Percentiles rank a stretch among this genome's conserved stretches.
These are phyloP conservation scores for Schizochytrium sp. DNA, from an alignment of 108 stramenopile genomes.

Conservation along the genomic window DNA sequence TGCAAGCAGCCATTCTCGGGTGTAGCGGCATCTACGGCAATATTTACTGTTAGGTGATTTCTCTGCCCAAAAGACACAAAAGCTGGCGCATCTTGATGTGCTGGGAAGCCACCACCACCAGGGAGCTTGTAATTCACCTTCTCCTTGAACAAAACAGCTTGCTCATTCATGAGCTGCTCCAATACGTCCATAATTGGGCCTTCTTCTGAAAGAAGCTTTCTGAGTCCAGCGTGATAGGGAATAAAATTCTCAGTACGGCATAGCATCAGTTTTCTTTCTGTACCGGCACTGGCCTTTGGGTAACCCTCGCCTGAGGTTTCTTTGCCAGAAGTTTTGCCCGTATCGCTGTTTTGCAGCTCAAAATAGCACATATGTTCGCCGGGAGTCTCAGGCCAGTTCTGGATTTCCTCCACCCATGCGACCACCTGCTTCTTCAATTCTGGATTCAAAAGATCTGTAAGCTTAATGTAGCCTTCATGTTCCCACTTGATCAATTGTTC, in stretches of 20 bases:
- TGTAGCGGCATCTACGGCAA: constrained; percentile 65
- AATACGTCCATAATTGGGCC: constrained; percentile 62
- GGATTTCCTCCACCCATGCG: constrained; percentile 51
- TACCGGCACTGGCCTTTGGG: no score
- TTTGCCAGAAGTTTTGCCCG: background rate
- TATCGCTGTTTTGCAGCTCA: background rate
- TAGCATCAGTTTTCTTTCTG: background rate
- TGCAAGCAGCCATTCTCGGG: constrained; percentile 62
- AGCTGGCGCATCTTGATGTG: constrained; percentile 66
- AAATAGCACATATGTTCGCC: constrained; percentile 59
- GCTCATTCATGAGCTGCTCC: constrained; percentile 62
- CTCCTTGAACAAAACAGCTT: constrained; percentile 64
- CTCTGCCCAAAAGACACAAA: constrained; percentile 50
- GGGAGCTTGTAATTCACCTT: constrained; percentile 66
- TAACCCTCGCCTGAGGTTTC: no score
- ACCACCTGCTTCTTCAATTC: background rate
- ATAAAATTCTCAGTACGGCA: constrained; percentile 52
- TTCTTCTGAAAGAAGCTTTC: constrained; percentile 36
- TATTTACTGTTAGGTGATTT: constrained; percentile 61
- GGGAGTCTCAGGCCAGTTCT: background rate
- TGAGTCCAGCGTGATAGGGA: constrained; percentile 40
- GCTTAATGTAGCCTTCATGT: constrained; percentile 62
- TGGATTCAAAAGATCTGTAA: constrained; percentile 31
- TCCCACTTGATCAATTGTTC: constrained; percentile 56
- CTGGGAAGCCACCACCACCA: constrained; percentile 61